These are phyloP conservation scores for Mortierella alpina DNA, from an alignment of 192 early-diverging fungal genomes.

Conservation along the genomic window DNA sequence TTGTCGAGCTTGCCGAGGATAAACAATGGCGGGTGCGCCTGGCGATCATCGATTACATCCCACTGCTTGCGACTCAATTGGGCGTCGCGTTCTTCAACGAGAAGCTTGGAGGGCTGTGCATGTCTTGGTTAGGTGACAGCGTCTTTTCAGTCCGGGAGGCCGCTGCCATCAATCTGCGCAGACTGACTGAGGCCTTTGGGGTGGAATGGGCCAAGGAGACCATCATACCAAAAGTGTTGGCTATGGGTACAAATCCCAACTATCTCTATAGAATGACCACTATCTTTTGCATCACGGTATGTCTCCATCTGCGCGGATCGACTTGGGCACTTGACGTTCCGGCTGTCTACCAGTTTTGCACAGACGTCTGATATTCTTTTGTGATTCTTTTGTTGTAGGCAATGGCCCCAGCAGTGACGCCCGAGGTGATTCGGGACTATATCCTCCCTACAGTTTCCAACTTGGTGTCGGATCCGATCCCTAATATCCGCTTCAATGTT, in stretches of 20 bases:
- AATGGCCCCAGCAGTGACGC: slow-evolving; percentile 88
- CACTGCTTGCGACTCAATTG: slow-evolving; percentile 94
- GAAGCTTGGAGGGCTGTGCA: slow-evolving; percentile 92
- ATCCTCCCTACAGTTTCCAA: slow-evolving; percentile 90
- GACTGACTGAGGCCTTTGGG: slow-evolving; percentile 98
- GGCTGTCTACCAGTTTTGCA: no score
- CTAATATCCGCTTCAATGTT: slow-evolving; percentile 99
- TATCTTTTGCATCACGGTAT: slow-evolving; percentile 92
- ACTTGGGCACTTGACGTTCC: no score
- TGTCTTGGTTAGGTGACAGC: slow-evolving; percentile 98
- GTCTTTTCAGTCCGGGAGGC: slow-evolving; percentile 99
- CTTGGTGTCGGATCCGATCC: slow-evolving; percentile 92
- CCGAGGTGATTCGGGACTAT: slow-evolving; percentile 87
- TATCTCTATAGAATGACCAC: slow-evolving; percentile 99
- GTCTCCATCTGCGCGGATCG: slow-evolving; percentile 12
- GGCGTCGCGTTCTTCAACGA: slow-evolving; percentile 98
- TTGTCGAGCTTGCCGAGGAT: slow-evolving; percentile 98
- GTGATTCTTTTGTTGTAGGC: slow-evolving; percentile 61
- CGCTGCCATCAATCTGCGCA: slow-evolving; percentile 92
- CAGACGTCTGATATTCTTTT: not conserved
- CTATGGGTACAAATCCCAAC: slow-evolving; percentile 89
- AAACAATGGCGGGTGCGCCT: slow-evolving; percentile 99
- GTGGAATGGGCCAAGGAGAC: slow-evolving; percentile 96
- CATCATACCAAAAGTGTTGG: slow-evolving; percentile 94
- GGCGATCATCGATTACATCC: slow-evolving; percentile 99